Evolutionary conservation across 2,329 filamentous ascomycete species (phyloP), one percentile per base, ranked within the genome.

Genomic region (Triangularia verruculosa): DNA sequence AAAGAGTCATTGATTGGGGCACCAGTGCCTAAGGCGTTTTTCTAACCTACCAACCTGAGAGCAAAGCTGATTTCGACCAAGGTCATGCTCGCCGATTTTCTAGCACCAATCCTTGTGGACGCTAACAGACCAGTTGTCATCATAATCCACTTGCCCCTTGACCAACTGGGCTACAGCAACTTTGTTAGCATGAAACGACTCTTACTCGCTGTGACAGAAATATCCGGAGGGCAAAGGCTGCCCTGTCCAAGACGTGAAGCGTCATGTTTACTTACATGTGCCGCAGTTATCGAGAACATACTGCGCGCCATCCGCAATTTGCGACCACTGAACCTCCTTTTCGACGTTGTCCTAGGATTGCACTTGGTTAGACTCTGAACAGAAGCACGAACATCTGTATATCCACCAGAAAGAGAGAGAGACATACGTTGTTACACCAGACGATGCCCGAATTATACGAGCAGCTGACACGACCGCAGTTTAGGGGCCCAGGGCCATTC

Each of bases 361-460:
- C n/a, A 13, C 17, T 13, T 7, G 13, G 34, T 20, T n/a, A 43
- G 34, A 17, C n/a, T n/a, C n/a, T n/a, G n/a, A n/a, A n/a, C n/a
- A n/a, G n/a, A n/a, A n/a, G n/a, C n/a, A n/a, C n/a, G n/a, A n/a
- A n/a, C n/a, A n/a, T n/a, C n/a, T n/a, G n/a, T n/a, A n/a, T n/a
- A n/a, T n/a, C n/a, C n/a, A n/a, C n/a, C 22, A 62, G 22, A 30
- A 20, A 57, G 32, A 5, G 0, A 15, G 47, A 20, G 13, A 66
- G 66, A 47, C 39, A 47, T 47, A 47, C 39, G 15, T 71, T 65
- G 55, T 72, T 72, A 59, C 71, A 72, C 69, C 69, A 71, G n/a
- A 43, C 68, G 51, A 72, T 71, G 3, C 63, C 69, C 1, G 66
- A 57, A 0, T 59, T 57, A 8, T 61, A 68, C 0, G 61, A 63